Evolutionary conservation across 352 stramenopile species (phyloP), one percentile per base, ranked within the genome.

Genomic region (Nothophytophthora sp.): DNA sequence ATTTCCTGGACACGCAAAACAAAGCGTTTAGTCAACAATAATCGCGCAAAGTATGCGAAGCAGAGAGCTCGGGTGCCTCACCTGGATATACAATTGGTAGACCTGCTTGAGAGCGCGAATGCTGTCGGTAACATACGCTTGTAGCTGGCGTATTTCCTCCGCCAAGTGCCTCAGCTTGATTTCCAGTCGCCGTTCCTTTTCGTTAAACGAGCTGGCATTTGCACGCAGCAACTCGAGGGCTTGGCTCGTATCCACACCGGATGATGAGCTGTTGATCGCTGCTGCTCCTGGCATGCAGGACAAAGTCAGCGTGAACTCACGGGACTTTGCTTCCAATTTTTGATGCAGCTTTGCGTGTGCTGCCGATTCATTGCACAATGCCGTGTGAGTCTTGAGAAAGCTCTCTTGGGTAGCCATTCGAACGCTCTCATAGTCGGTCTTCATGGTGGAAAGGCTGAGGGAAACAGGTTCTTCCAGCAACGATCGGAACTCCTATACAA

Each of bases 381-480:
- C 41, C 6, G 58, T 52, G 36, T 90, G 75, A 1, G 62, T 48
- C 32, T 81, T 84, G 9, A 69, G 50, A 34, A 90, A 90, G 15
- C 67, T 78, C n/a, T 90, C 79, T 19, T 92, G 76, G 11, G 74
- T 80, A n/a, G 61, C 60, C 0, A 53, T 45, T 19, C 76, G 63
- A 18, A 79, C 65, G 24, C 56, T 78, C 48, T 90, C 81, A 29
- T 94, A 94, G 22, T 94, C 81, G 35, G 70, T 76, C 37, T 86
- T 88, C 81, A 94, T 94, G 20, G 76, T 90, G 15, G 64, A 60
- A 36, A 94, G 63, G 34, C 78, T 90, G 28, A 94, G 47, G 8
- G 76, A 58, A 13, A 92, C 81, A 10, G 83, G 81, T 32, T 94
- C 83, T 1, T 76, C 63, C 11, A 94, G 50, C 13, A 94, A 30